Evolutionary conservation across 495 filamentous ascomycete species (phyloP).

Genomic region (Immersiella caudata): DNA sequence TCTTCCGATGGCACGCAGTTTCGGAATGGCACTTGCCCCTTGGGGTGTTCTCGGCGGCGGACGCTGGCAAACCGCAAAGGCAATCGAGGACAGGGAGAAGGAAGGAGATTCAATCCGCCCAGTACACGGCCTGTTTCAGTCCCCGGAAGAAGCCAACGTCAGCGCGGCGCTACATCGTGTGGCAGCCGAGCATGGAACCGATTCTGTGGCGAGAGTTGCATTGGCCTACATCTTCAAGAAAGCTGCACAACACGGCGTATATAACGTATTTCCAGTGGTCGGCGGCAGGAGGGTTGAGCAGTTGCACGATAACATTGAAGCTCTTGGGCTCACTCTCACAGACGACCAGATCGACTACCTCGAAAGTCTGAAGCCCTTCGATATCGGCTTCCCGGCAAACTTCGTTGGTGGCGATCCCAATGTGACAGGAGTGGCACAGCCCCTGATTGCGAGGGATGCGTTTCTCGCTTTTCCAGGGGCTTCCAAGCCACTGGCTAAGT

Average conservation of each 20-base stretch:
- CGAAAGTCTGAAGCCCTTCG: neutral
- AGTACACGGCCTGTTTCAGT: slow-evolving; percentile 31
- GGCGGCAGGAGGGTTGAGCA: slow-evolving; percentile 65
- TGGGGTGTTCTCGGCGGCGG: slow-evolving; percentile 64
- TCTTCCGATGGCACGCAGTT: slow-evolving; percentile 56
- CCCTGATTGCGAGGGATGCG: neutral
- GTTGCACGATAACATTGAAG: slow-evolving; percentile 64
- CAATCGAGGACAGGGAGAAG: slow-evolving; percentile 42
- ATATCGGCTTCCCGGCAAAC: neutral
- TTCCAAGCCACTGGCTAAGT: neutral
- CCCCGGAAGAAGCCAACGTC: slow-evolving; percentile 46
- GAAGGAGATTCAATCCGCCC: slow-evolving; percentile 38
- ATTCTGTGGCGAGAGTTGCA: slow-evolving; percentile 23
- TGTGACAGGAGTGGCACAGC: neutral
- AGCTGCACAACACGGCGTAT: slow-evolving; percentile 32
- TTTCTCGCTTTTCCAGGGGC: slow-evolving; percentile 5
- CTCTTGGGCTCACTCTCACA: slow-evolving; percentile 55
- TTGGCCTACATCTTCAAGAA: slow-evolving; percentile 60
- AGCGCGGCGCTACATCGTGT: slow-evolving; percentile 54
- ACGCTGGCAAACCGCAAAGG: slow-evolving; percentile 51
- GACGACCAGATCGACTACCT: slow-evolving; percentile 54
- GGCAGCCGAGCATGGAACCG: slow-evolving; percentile 48
- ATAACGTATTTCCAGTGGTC: slow-evolving; percentile 51
- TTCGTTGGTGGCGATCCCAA: neutral
- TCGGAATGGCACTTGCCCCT: slow-evolving; percentile 67